Evolutionary conservation across 2,329 filamentous ascomycete species (phyloP), one percentile per base, ranked within the genome.

Genomic region (Rhynchosporium agropyri): DNA sequence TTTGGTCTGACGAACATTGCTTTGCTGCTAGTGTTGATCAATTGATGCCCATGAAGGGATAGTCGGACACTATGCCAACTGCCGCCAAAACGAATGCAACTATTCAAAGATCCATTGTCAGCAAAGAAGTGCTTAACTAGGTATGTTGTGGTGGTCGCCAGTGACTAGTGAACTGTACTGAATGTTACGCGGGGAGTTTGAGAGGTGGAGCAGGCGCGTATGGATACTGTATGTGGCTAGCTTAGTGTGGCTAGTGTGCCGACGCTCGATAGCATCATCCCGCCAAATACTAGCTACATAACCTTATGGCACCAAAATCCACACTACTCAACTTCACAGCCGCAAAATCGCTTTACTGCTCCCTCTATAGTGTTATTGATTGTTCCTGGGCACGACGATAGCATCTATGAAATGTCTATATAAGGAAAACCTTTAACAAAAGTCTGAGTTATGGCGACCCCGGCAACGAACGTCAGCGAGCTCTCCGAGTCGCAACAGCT

Each of bases 401-500:
- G 13, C 15, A 55, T 56, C 7, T 13, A 29, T 50, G 8, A 9
- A 31, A 64, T 61, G 53, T 45, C 54, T 53, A 45, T 8, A 26
- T 55, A 48, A 15, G 46, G 49, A 15, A 13, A 13, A 43, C 29
- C 7, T 3, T 3, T 42, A 31, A 31, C 2, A 40, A n/a, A 33
- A 20, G 12, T 40, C 33, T 36, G 33, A 36, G 56, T 12, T 3
- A 64, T 64, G 58, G 53, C 58, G 28, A 58, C 58, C 29, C 54
- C 58, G 51, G 50, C 42, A 49, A 62, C 45, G 13, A 59, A 64
- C 38, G 26, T 64, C 56, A 62, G 59, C 55, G 49, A 64, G 49
- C 59, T 64, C 6, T 62, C 63, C 4, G 59, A 60, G 42, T 20
- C 49, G 48, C 59, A 64, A 79, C 92, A 92, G 76, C 84, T 89